Evolutionary conservation across 768 basidiomycete genomes (phyloP).

Genomic region (Brasilioporus rufonigricans): DNA sequence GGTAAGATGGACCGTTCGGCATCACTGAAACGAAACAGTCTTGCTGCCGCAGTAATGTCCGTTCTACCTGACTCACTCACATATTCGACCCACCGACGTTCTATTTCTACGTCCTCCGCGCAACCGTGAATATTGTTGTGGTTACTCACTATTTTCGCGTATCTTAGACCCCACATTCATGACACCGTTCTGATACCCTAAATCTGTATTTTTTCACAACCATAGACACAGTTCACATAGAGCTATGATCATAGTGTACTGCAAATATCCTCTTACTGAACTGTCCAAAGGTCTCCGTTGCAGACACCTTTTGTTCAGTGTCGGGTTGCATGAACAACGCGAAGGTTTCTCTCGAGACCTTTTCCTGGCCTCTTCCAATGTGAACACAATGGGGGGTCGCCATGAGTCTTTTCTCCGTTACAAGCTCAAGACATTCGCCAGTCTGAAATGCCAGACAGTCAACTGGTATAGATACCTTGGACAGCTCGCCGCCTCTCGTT

Average conservation of each 20-base stretch:
- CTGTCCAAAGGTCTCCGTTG: slow-evolving; percentile 77
- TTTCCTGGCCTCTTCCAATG: slow-evolving; percentile 54
- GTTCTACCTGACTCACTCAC: slow-evolving; percentile 56
- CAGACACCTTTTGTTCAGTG: slow-evolving; percentile 68
- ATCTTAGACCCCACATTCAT: neutral
- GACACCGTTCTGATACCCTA: slow-evolving; percentile 9
- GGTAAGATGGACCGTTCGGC: slow-evolving; percentile 35
- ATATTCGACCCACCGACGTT: slow-evolving; percentile 40
- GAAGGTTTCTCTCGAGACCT: slow-evolving; percentile 82
- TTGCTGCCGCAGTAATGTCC: slow-evolving; percentile 60
- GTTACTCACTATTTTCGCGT: neutral
- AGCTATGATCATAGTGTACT: slow-evolving; percentile 40
- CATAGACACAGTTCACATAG: slow-evolving; percentile 19
- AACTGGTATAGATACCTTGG: slow-evolving; percentile 82
- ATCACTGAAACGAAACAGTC: slow-evolving; percentile 57
- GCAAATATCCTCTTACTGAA: slow-evolving; percentile 84
- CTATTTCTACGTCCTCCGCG: slow-evolving; percentile 33
- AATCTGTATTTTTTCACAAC: neutral
- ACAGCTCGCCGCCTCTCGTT: slow-evolving; percentile 73
- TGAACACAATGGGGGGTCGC: slow-evolving; percentile 96
- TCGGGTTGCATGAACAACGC: slow-evolving; percentile 90
- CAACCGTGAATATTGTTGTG: slow-evolving; percentile 20
- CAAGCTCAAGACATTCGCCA: slow-evolving; percentile 90
- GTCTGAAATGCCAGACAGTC: slow-evolving; percentile 95
- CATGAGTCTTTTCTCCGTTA: slow-evolving; percentile 74